These are phyloP conservation scores for Clavulina sp. DNA, from an alignment of 768 basidiomycete genomes.

Conservation along the genomic window DNA sequence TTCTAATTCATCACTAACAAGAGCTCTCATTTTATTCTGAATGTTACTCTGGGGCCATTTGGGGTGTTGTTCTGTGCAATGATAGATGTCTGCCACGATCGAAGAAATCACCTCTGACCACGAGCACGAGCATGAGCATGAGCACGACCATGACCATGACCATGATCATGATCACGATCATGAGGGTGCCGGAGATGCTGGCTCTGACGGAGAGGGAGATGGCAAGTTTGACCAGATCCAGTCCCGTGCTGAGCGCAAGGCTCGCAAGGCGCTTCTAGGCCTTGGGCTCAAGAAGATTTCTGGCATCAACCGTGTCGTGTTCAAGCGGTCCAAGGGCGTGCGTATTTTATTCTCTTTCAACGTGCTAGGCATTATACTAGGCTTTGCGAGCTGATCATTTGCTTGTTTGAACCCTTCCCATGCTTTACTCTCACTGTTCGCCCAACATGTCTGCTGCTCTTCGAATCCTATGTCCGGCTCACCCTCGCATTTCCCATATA, in stretches of 20 bases:
- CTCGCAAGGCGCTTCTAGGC: constrained; percentile 78
- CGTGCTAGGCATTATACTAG: background rate
- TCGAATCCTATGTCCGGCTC: too few relatives aligned
- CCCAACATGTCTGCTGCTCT: too few relatives aligned
- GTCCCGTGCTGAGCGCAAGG: constrained; percentile 87
- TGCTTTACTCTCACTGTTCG: too few relatives aligned
- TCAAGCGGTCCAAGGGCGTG: constrained; percentile 89
- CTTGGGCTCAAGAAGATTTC: constrained; percentile 87
- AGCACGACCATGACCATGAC: constrained; percentile 28
- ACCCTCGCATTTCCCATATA: background rate
- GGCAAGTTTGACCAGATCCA: constrained; percentile 86
- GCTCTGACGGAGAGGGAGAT: constrained; percentile 39
- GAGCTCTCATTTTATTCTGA: too few relatives aligned
- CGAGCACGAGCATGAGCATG: constrained; percentile 34
- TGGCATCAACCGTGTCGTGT: constrained; percentile 85
- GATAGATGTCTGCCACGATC: constrained; percentile 35
- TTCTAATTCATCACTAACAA: too few relatives aligned
- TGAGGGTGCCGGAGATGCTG: constrained; percentile 6
- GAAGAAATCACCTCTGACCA: constrained; percentile 74
- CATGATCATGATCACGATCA: constrained; percentile 36
- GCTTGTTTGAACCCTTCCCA: too few relatives aligned
- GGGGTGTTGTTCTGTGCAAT: constrained; percentile 1
- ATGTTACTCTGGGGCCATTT: too few relatives aligned
- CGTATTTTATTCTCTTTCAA: constrained; percentile 15
- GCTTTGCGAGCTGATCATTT: background rate